Evolutionary conservation across 129 eudicot species (phyloP).

Genomic region (Chrysanthemum seticuspe): DNA sequence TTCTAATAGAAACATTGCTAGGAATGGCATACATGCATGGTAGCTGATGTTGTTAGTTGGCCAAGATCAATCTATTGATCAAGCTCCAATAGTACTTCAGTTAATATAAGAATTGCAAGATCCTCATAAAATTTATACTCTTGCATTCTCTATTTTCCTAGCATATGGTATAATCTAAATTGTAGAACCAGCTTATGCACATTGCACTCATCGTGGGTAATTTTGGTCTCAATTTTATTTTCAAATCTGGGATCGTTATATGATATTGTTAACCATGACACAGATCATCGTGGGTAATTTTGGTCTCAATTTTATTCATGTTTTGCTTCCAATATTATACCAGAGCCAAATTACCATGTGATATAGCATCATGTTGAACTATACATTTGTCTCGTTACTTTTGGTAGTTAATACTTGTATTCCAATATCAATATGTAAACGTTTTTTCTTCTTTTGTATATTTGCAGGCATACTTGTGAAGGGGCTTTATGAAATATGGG

Average conservation of each 20-base stretch:
- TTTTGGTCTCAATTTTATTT: neutral
- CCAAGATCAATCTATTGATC: too few relatives aligned
- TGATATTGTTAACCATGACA: neutral
- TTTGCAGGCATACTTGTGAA: slow-evolving; percentile 92
- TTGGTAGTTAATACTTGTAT: too few relatives aligned
- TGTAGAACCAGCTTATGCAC: neutral
- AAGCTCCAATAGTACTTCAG: too few relatives aligned
- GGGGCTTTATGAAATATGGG: slow-evolving; percentile 99
- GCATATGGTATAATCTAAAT: neutral
- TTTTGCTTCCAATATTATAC: neutral
- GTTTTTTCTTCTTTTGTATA: neutral
- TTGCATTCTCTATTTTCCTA: neutral
- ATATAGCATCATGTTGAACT: neutral
- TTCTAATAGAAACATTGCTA: too few relatives aligned
- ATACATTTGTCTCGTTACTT: neutral
- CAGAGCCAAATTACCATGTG: neutral
- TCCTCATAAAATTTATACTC: too few relatives aligned
- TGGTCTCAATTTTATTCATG: too few relatives aligned
- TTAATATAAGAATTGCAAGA: too few relatives aligned
- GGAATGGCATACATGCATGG: too few relatives aligned
- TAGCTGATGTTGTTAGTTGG: too few relatives aligned
- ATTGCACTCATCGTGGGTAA: neutral
- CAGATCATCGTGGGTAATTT: neutral
- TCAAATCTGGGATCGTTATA: neutral
- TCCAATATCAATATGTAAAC: too few relatives aligned